Base-by-base conservation (phyloP, 768 basidiomycete genomes). In the Podaxis rugospora region DNA sequence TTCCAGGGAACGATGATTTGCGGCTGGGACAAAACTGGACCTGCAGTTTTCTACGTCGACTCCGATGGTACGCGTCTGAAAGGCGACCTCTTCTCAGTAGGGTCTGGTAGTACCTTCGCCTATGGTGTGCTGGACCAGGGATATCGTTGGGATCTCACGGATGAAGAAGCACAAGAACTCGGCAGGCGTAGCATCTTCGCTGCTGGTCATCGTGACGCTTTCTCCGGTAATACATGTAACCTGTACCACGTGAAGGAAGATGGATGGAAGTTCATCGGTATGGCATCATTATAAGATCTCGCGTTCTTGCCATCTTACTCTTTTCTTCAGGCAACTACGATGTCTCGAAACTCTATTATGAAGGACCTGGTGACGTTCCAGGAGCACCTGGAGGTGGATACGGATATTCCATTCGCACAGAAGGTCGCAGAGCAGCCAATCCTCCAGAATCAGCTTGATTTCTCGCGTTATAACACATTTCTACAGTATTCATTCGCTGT, bases 1-100 rank as follows among this genome's bases (percentile, higher is more conserved):
- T 3, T 51, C 10, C 67, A 95, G 94, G 97, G 97, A 53, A 99
- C 97, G 0, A 99, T 98, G 97, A 95, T 99, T 59, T 98, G 95
- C 68, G 97, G 97, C 27, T 98, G 95, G 95, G 97, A 99, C 77
- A 98, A 98, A 80, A 98, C 95, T 87, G 97, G 95, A 0, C 95
- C 95, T 18, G 86, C 93, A 21, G 80, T 99, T 27, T 98, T 95
- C 78, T 98, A 98, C 72, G 97, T 99, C 55, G 97, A 99, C 74
- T 95, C 92, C 4, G 97, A 98, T 66, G 97, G 97, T 47, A 90
- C 93, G 5, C 89, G 97, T 32, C 80, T 98, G 52, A 96, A 95
- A 71, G 97, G 97, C 54, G 88, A 99, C 73, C 74, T 98, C n/a
- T 99, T 99, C 80, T 97, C 95, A 4, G 97, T 99, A 37, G 97